These are phyloP conservation scores for Myochromella boudieri DNA, from an alignment of 768 basidiomycete species.

Conservation along the genomic window DNA sequence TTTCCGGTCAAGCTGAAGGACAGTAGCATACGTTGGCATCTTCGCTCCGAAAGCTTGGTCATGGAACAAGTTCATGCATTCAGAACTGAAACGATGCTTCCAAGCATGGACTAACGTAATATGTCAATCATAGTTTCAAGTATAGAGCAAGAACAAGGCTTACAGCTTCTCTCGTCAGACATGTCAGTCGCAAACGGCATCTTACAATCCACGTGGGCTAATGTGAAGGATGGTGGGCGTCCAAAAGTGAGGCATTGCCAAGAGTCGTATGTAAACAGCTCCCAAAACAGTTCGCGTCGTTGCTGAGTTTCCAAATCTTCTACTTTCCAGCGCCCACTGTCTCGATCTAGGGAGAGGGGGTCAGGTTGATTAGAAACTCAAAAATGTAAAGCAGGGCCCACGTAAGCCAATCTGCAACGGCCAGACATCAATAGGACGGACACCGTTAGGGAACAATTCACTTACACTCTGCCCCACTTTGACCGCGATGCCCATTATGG, in stretches of 20 bases:
- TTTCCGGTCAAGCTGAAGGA: slow-evolving; percentile 67
- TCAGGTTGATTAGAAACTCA: slow-evolving; percentile 10
- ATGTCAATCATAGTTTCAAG: slow-evolving; percentile 8
- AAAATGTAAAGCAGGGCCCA: slow-evolving; percentile 31
- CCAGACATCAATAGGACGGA: slow-evolving; percentile 7
- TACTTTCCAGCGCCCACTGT: slow-evolving; percentile 67
- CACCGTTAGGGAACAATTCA: slow-evolving; percentile 20
- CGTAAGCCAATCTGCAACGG: slow-evolving; percentile 62
- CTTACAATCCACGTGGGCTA: slow-evolving; percentile 67
- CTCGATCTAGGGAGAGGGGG: slow-evolving; percentile 50
- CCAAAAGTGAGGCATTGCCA: slow-evolving; percentile 70
- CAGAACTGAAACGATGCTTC: slow-evolving; percentile 69
- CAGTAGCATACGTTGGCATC: slow-evolving; percentile 64
- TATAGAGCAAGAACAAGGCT: slow-evolving; percentile 22
- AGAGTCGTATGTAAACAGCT: slow-evolving; percentile 53
- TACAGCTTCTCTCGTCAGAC: slow-evolving; percentile 60
- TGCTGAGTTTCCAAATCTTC: slow-evolving; percentile 57
- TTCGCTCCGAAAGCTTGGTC: slow-evolving; percentile 74
- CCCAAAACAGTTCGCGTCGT: slow-evolving; percentile 72
- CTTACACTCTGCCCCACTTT: slow-evolving; percentile 72
- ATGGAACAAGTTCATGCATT: slow-evolving; percentile 68
- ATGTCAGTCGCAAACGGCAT: slow-evolving; percentile 51
- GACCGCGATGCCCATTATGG: slow-evolving; percentile 66
- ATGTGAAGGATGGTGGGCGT: slow-evolving; percentile 66
- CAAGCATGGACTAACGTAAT: slow-evolving; percentile 52